phyloP scores from a whole-genome alignment of 208 protist species.

The Leishmania guyanensis region DNA sequence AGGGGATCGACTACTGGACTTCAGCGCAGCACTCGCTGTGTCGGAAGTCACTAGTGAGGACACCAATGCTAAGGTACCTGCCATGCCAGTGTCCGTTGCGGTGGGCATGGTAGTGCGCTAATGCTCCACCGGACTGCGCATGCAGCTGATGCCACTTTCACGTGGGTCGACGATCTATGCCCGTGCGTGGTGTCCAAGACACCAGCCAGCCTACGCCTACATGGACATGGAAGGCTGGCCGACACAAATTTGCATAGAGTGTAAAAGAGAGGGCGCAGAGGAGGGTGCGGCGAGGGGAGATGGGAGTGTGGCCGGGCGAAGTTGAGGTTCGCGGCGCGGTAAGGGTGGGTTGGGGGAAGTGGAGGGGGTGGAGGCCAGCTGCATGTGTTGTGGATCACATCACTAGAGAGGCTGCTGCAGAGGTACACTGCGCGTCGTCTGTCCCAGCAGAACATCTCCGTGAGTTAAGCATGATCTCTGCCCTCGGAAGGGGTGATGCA shows the following conservation, averaged over 20 bases:
- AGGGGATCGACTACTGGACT: too few species aligned
- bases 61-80: too few species aligned
- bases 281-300: not conserved
- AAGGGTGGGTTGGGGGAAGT: not conserved
- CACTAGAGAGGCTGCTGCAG: not conserved
- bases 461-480: not conserved
- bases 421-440: not conserved
- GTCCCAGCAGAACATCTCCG: not conserved
- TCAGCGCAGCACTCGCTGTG: too few species aligned
- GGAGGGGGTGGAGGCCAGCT: not conserved
- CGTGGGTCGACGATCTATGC: too few species aligned
- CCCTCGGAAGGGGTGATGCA: not conserved
- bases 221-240: too few species aligned
- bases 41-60: too few species aligned
- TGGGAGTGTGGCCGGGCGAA: not conserved
- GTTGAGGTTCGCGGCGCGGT: not conserved
- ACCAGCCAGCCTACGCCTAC: too few species aligned
- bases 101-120: too few species aligned
- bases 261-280: not conserved
- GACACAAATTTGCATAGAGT: not conserved
- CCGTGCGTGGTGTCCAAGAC: too few species aligned
- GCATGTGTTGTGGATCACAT: not conserved
- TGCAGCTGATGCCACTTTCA: too few species aligned
- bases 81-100: too few species aligned
- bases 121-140: too few species aligned